phyloP scores from a whole-genome alignment of 768 basidiomycete species.

The Royoungia palumana region DNA sequence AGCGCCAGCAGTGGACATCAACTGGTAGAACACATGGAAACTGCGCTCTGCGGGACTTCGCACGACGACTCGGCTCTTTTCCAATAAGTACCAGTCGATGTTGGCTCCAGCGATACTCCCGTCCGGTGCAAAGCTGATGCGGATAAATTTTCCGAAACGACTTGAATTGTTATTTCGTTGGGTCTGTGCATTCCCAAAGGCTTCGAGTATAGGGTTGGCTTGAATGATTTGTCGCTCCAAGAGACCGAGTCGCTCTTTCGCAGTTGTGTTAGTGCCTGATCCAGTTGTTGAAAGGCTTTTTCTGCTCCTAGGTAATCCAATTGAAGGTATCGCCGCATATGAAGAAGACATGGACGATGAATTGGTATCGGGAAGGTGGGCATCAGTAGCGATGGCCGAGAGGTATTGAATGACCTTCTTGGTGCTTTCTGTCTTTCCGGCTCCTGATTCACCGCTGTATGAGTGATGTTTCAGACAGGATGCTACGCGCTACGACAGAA shows the following conservation, averaged over 20 bases:
- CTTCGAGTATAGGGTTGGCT: conserved; percentile 95
- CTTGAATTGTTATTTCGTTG: conserved; percentile 98
- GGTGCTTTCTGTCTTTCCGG: conserved; percentile 98
- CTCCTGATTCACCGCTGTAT: conserved; percentile 91
- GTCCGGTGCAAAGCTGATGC: conserved; percentile 89
- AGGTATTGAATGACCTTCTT: conserved; percentile 99
- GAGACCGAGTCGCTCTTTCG: conserved; percentile 77
- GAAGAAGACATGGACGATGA: conserved; percentile 58
- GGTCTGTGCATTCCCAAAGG: conserved; percentile 98
- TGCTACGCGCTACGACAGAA: background rate
- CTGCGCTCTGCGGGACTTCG: conserved; percentile 85
- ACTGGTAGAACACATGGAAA: conserved; percentile 97
- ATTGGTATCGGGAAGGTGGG: conserved; percentile 55
- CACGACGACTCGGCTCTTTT: conserved; percentile 93
- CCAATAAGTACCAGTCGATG: conserved; percentile 97
- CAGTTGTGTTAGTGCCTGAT: conserved; percentile 43
- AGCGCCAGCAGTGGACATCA: conserved; percentile 71
- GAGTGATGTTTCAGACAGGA: conserved; percentile 9
- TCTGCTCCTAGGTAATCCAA: conserved; percentile 67
- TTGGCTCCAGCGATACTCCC: conserved; percentile 97
- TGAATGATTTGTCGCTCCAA: conserved; percentile 96
- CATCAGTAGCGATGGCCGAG: conserved; percentile 90
- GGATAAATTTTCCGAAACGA: conserved; percentile 97
- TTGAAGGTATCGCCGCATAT: conserved; percentile 55
- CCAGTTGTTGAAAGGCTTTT: conserved; percentile 49